Conservation (phyloP, 345 rosid species). For the Zanthoxylum bungeanum region DNA sequence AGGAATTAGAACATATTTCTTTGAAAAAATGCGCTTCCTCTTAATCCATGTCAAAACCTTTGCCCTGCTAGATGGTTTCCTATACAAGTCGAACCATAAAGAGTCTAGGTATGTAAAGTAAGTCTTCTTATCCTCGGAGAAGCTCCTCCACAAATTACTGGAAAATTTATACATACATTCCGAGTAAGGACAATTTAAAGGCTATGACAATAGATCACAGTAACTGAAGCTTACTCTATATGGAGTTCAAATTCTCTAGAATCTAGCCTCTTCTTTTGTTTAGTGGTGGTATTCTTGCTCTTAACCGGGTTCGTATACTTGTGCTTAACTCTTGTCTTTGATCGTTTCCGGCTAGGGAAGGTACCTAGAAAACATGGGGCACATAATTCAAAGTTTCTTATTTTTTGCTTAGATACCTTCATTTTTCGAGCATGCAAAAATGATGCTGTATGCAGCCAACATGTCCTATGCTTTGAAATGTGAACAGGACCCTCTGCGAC, state of each 20-base stretch:
- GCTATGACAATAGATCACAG: background rate
- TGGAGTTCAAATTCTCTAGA: constrained; percentile 28
- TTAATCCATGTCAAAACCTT: constrained; percentile 53
- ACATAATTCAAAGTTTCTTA: constrained; percentile 13
- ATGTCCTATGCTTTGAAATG: constrained; percentile 50
- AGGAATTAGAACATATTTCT: constrained; percentile 69
- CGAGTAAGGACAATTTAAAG: background rate
- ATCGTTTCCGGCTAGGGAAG: constrained; percentile 37
- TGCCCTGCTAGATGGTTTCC: constrained; percentile 24
- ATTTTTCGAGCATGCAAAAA: constrained; percentile 14
- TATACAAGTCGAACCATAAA: constrained; percentile 59
- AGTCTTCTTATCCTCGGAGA: constrained; percentile 40
- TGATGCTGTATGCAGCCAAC: constrained; percentile 55
- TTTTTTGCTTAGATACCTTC: constrained; percentile 26
- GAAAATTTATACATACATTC: constrained; percentile 12
- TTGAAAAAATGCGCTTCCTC: constrained; percentile 48
- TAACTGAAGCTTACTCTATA: constrained; percentile 42
- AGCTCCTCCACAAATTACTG: constrained; percentile 51
- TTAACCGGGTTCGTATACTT: constrained; percentile 22
- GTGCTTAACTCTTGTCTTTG: constrained; percentile 35
- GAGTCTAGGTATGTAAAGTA: constrained; percentile 46
- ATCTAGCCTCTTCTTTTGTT: constrained; percentile 32
- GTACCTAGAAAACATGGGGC: constrained; percentile 48
- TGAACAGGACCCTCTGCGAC: constrained; percentile 25
- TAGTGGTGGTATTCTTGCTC: constrained; percentile 28